Conservation (phyloP, 352 stramenopile genomes). For the Albugo candida region DNA sequence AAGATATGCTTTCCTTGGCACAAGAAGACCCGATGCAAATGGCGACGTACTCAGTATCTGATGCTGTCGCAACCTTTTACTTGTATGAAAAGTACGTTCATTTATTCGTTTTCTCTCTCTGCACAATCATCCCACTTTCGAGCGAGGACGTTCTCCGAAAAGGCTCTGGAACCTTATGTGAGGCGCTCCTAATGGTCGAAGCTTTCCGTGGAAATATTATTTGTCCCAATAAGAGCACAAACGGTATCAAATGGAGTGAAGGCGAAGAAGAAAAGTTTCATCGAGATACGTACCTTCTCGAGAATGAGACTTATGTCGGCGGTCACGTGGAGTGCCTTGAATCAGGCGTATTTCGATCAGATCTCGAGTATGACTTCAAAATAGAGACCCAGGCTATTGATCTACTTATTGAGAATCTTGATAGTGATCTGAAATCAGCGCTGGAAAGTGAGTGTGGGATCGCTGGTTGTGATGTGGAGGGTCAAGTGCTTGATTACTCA, state of each 20-base stretch:
- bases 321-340: conserved; percentile 99
- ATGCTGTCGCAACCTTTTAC: conserved; percentile 99
- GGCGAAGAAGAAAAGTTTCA: conserved; percentile 60
- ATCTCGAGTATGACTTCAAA: conserved; percentile 94
- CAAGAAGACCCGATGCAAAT: conserved; percentile 91
- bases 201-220: conserved; percentile 91
- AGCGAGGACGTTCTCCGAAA: conserved; percentile 96
- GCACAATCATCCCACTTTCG: conserved; percentile 96
- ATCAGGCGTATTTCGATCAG: conserved; percentile 94
- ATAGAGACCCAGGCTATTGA: conserved; percentile 87
- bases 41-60: conserved; percentile 98
- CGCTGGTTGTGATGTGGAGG: conserved; percentile 70
- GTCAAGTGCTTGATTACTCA: conserved; percentile 35
- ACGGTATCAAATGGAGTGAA: conserved; percentile 14
- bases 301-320: conserved; percentile 98
- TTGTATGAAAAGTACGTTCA: conserved; percentile 99
- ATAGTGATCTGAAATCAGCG: conserved; percentile 93
- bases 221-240: conserved; percentile 94
- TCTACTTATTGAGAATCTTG: conserved; percentile 93
- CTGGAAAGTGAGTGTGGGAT: conserved; percentile 87
- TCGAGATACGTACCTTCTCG: conserved; percentile 86
- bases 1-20: conserved; percentile 96
- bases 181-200: conserved; percentile 97
- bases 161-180: conserved; percentile 93
- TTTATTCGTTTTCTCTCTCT: conserved; percentile 98